These are phyloP conservation scores for Bryoglossum gracile DNA, from an alignment of 495 filamentous ascomycete genomes.

Conservation along the genomic window DNA sequence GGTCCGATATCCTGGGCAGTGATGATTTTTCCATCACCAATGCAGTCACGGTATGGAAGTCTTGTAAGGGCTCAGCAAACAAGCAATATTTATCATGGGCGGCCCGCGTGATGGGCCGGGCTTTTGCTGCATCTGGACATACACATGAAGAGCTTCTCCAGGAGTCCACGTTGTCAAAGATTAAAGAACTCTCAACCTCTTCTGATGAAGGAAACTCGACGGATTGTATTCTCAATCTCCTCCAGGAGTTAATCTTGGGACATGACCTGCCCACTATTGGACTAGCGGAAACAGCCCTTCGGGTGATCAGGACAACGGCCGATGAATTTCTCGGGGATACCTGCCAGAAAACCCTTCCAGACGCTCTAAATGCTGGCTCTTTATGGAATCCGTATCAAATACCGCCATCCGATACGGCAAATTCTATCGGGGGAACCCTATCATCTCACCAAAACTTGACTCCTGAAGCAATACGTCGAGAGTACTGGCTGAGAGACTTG, in stretches of 20 bases:
- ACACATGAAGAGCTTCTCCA: constrained; percentile 49
- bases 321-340: constrained; percentile 12
- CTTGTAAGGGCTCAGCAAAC: constrained; percentile 55
- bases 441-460: constrained; percentile 24
- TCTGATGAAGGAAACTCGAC: constrained; percentile 34
- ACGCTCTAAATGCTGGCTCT: constrained; percentile 29
- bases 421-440: constrained; percentile 10
- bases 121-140: constrained; percentile 69
- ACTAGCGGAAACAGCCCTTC: constrained; percentile 69
- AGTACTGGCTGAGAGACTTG: constrained; percentile 58
- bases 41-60: constrained; percentile 63
- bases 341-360: constrained; percentile 4
- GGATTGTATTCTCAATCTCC: constrained; percentile 49
- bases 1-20: constrained; percentile 52
- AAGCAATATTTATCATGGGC: constrained; percentile 75
- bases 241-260: constrained; percentile 61
- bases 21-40: constrained; percentile 54
- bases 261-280: constrained; percentile 58
- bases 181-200: constrained; percentile 34
- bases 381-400: constrained; percentile 41
- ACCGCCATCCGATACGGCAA: constrained; percentile 36
- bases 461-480: constrained; percentile 28
- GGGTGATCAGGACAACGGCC: constrained; percentile 54
- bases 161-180: constrained; percentile 47
- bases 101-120: constrained; percentile 72